These are phyloP conservation scores for Cymodocea nodosa DNA, from an alignment of 116 monocot genomes.

Conservation along the genomic window DNA sequence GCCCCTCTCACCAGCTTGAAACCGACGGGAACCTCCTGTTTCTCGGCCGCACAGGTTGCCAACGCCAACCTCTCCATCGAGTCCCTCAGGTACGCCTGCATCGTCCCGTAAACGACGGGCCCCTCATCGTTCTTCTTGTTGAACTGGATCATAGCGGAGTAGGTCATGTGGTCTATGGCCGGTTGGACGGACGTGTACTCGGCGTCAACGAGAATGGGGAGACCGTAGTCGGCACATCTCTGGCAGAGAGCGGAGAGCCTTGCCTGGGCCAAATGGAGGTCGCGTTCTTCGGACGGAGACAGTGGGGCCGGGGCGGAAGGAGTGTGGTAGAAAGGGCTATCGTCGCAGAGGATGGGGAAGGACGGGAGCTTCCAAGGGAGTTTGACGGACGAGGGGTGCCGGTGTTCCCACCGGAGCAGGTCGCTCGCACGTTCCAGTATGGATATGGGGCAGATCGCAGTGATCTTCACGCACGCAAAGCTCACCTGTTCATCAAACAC, in stretches of 20 bases:
- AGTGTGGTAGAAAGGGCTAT: constrained; percentile 65
- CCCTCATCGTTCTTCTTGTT: constrained; percentile 12
- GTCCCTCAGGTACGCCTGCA: constrained; percentile 73
- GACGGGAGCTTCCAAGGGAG: constrained; percentile 58
- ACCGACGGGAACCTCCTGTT: constrained; percentile 25
- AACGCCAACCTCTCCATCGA: constrained; percentile 48
- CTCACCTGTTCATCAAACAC: constrained; percentile 26
- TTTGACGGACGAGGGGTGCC: background rate
- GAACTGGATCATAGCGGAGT: constrained; percentile 31
- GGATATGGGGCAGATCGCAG: constrained; percentile 51
- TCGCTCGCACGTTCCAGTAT: constrained; percentile 45
- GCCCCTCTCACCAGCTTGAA: constrained; percentile 92
- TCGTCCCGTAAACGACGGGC: constrained; percentile 57
- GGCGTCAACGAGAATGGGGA: constrained; percentile 39
- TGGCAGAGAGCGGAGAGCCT: constrained; percentile 41
- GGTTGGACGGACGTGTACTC: constrained; percentile 51
- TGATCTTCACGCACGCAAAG: constrained; percentile 62
- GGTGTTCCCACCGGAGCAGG: constrained; percentile 35
- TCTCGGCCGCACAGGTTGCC: constrained; percentile 37
- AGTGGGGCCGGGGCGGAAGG: constrained; percentile 34
- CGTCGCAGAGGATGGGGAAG: constrained; percentile 42
- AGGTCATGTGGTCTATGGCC: constrained; percentile 43
- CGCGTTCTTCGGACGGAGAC: constrained; percentile 29
- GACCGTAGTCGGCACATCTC: constrained; percentile 27
- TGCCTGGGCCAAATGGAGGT: constrained; percentile 34